These are phyloP conservation scores for Marvania coccoides DNA, from an alignment of 139 green algal genomes.

Conservation along the genomic window DNA sequence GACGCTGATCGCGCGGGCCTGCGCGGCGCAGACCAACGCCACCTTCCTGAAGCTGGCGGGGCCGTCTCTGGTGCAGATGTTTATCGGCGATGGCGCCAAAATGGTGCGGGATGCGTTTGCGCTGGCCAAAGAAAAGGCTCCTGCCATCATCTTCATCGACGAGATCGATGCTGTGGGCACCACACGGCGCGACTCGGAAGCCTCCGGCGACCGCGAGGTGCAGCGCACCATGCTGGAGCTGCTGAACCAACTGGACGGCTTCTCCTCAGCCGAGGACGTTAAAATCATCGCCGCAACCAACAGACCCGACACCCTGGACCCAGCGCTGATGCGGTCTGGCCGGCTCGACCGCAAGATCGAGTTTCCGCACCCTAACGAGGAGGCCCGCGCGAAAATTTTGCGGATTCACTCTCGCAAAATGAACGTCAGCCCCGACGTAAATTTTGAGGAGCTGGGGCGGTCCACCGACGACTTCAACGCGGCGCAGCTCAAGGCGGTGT, in stretches of 20 bases:
- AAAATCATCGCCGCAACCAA: constrained; percentile 99
- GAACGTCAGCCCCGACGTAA: constrained; percentile 85
- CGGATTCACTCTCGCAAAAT: constrained; percentile 79
- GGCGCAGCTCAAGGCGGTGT: constrained; percentile 89
- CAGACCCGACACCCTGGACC: constrained; percentile 96
- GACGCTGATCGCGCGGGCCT: constrained; percentile 88
- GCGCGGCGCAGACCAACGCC: constrained; percentile 96
- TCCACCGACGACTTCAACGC: constrained; percentile 99
- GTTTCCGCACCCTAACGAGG: constrained; percentile 97
- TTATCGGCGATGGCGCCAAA: constrained; percentile 98
- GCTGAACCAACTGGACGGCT: constrained; percentile 96
- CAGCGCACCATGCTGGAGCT: constrained; percentile 98
- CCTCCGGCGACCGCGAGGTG: constrained; percentile 91
- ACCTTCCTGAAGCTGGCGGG: constrained; percentile 98
- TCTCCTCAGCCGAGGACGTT: constrained; percentile 76
- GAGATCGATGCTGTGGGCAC: constrained; percentile 92
- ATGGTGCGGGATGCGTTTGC: constrained; percentile 97
- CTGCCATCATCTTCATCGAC: constrained; percentile 99
- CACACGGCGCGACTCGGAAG: constrained; percentile 93
- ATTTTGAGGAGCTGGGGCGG: constrained; percentile 96
- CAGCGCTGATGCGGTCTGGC: constrained; percentile 91
- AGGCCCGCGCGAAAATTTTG: constrained; percentile 94
- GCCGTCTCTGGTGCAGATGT: constrained; percentile 96
- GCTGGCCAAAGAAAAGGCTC: constrained; percentile 97
- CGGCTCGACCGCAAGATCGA: constrained; percentile 98